Base-by-base conservation (phyloP, 805 yeast genomes). In the Myxozyma sirexii region DNA sequence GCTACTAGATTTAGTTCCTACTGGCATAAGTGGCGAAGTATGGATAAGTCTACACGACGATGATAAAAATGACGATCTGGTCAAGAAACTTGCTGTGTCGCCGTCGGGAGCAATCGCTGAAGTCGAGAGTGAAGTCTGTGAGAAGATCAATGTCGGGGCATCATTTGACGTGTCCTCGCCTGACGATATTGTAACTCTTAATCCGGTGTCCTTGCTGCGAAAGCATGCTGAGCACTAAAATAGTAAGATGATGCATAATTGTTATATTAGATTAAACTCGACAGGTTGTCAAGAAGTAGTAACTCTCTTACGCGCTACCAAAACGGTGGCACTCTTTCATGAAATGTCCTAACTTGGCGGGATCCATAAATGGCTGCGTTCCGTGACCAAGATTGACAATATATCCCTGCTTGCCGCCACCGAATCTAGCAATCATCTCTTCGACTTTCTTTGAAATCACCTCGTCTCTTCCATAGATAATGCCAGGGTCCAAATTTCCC, bases 351-450 rank as follows among this genome's bases (percentile, higher is more conserved):
- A 94, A 83, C 73, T 87, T 87, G 65, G 88, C 96, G 10, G 98
- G 97, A 65, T 90, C 87, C 96, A 94, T 91, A 76, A 89, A 90
- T 23, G 99, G 99, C 73, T 91, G 97, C 23, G 99, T 94, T 17
- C 99, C 99, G 69, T 94, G 99, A 48, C 99, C 99, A 71, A 94
- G 88, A 78, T 94, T 94, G 68, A 93, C 86, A 67, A 94, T 93
- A 76, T 94, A 94, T 70, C 87, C 82, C 70, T 88, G 84, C 74
- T 90, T 90, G 23, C 97, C 97, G 46, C 96, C 96, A n/a, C 94
- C 94, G 72, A 94, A 94, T 5, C 92, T 96, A 60, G 79, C 73
- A 62, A 94, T 87, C 99, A 94, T 94, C 65, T 80, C 80, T 75
- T 88, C 88, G 17, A 89, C 96, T 76, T 91, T 91, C 63, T 79